Base-by-base conservation (phyloP, 331 rosid genomes). In the Phaseolus coccineus region DNA sequence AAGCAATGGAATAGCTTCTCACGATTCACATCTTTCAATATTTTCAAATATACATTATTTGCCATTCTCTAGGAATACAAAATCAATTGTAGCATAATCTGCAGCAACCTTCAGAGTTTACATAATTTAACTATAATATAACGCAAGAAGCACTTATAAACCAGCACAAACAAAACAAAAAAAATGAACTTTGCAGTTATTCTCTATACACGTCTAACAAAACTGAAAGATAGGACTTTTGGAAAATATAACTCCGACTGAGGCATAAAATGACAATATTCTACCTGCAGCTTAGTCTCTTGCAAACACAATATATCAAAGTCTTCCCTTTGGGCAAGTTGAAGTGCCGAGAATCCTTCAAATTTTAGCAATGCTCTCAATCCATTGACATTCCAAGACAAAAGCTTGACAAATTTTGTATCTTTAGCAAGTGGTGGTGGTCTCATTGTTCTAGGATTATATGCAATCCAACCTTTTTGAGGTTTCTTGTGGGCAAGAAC, bases 321-420 rank as follows among this genome's bases (percentile, higher is more conserved):
- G 81, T 90, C 93, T 86, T 95, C 99, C 84, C 94, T 89, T 85
- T 85, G 88, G 33, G 97, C 89, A 8, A 95, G 96, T 80, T 91
- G 87, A 83, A 84, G 81, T 16, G 94, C 94, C 10, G 97, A 93
- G 81, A 90, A 93, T 78, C 94, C 96, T 81, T 85, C 88, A 64
- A 83, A 77, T 85, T 93, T 93, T 58, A 95, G 86, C 79, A 95
- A 88, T 19, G 99, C 96, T 86, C 94, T 89, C 85, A 93, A 87
- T 79, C 97, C 99, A 84, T 95, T 95, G 76, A 93, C 97, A 82
- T 95, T 95, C 99, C 99, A 95, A 40, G 99, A 92, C 85, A 93
- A 78, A 81, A 95, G 84, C 87, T 93, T 95, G 84, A 91, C 66
- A 82, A 44, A 86, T 52, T 93, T 84, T 74, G 94, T 83, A 81